These are phyloP conservation scores for Cladosporium austrohemisphaericum DNA, from an alignment of 2,329 filamentous ascomycete genomes.

Conservation along the genomic window DNA sequence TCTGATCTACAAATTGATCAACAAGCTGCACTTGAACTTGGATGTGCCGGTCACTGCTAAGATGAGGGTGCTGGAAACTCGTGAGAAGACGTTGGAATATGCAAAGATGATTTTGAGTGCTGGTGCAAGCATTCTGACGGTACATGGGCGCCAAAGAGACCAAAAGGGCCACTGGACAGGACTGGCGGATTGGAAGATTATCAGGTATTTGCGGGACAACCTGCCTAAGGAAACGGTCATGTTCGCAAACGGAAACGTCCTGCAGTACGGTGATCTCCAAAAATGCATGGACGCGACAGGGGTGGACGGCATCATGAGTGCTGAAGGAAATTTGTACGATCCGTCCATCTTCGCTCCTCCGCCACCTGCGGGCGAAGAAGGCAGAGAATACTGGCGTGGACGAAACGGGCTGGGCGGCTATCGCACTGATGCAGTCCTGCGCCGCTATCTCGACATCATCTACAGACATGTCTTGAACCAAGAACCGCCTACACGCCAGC, in stretches of 20 bases:
- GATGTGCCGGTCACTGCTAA: constrained; percentile 88
- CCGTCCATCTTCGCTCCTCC: constrained; percentile 76
- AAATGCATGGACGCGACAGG: constrained; percentile 77
- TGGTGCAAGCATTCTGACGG: constrained; percentile 87
- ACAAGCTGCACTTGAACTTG: constrained; percentile 73
- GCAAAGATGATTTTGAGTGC: constrained; percentile 81
- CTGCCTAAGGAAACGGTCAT: constrained; percentile 84
- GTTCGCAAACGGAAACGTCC: constrained; percentile 93
- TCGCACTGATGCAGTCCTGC: constrained; percentile 79
- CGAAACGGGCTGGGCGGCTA: constrained; percentile 77
- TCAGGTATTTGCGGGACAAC: constrained; percentile 76
- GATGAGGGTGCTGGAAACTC: constrained; percentile 83
- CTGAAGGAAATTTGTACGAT: constrained; percentile 91
- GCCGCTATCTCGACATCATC: constrained; percentile 87
- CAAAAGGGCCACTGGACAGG: constrained; percentile 97
- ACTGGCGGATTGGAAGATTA: constrained; percentile 83
- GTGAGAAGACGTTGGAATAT: constrained; percentile 82
- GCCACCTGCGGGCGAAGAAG: constrained; percentile 61
- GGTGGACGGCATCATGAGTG: constrained; percentile 91
- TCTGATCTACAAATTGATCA: constrained; percentile 77
- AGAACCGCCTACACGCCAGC: constrained; percentile 62
- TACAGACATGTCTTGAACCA: constrained; percentile 69
- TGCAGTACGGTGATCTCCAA: constrained; percentile 74
- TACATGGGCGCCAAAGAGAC: constrained; percentile 82
- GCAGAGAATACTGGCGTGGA: constrained; percentile 82